phyloP scores from a whole-genome alignment of 345 rosid species.

The Aegle marmelos region DNA sequence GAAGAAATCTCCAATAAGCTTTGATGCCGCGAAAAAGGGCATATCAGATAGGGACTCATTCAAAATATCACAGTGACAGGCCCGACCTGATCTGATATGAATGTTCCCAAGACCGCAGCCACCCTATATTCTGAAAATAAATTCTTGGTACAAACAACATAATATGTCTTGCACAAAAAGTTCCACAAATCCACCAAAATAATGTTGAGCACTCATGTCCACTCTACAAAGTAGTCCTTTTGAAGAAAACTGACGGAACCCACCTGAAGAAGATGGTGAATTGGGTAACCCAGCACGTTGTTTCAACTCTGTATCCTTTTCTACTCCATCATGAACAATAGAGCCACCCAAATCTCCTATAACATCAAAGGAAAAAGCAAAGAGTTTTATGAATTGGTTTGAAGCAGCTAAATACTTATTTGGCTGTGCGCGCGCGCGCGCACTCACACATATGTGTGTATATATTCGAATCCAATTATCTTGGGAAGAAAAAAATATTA shows the following conservation, averaged over 20 bases:
- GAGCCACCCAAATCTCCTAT: conserved; percentile 94
- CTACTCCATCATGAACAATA: conserved; percentile 56
- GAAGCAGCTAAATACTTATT: neutral
- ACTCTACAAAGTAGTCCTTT: conserved; percentile 73
- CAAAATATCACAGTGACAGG: conserved; percentile 59
- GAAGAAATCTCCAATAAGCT: conserved; percentile 65
- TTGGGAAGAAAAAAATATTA: neutral
- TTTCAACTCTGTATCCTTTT: conserved; percentile 46
- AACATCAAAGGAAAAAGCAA: conserved; percentile 7
- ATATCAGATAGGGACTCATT: conserved; percentile 59
- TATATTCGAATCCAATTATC: neutral
- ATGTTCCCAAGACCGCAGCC: conserved; percentile 72
- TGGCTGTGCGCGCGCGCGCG: neutral
- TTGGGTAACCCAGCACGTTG: conserved; percentile 76
- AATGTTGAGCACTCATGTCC: conserved; percentile 56
- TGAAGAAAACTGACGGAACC: conserved; percentile 95
- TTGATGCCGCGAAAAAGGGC: conserved; percentile 64
- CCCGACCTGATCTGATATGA: conserved; percentile 61
- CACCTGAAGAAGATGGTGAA: conserved; percentile 99
- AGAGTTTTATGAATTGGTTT: neutral
- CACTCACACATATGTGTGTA: neutral
- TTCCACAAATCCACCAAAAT: conserved; percentile 61
- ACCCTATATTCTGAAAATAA: conserved; percentile 66
- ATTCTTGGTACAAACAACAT: conserved; percentile 59
- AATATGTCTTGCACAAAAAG: conserved; percentile 43